Base-by-base conservation (phyloP, 140 eudicot species). In the Erigeron philadelphicus region DNA sequence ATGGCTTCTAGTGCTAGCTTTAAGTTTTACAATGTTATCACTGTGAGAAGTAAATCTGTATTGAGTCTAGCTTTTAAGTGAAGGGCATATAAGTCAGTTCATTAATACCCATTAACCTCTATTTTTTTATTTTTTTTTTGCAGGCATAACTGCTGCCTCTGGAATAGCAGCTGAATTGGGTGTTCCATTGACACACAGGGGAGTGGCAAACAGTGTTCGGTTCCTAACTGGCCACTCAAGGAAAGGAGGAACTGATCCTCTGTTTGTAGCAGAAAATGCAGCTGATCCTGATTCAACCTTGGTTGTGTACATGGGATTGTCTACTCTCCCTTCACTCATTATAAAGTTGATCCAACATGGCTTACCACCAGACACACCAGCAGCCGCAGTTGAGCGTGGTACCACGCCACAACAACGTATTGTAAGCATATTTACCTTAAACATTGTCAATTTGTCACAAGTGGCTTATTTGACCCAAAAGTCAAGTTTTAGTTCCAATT, bases 81-180 rank as follows among this genome's bases (percentile, higher is more conserved):
- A 40, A 52, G 49, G 46, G 12, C 42, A 21, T 19, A 40, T 42
- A 49, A 52, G 44, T 21, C 66, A 61, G 61, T 50, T 68, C 11
- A 61, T 17, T 61, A 41, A 61, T 44, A 63, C 55, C 64, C 43
- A 21, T 62, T 55, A 9, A 53, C 61, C 63, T 76, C 1, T 58
- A 23, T 52, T 46, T 72, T 21, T n/a, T n/a, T n/a, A n/a, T n/a
- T n/a, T n/a, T n/a, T n/a, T n/a, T n/a, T 21, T 81, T 81, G 38
- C 78, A 93, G 98, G 98, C 67, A 93, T 93, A 72, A 93, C 98
- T 56, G 96, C 98, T 44, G 98, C 98, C 64, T 93, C 98, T 31
- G 98, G 98, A 61, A 93, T 93, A 79, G 90, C 98, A 47, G 98
- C 98, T 15, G 98, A 93, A 68, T 71, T 93, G 55, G 96, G 98